phyloP scores from a whole-genome alignment of 2,329 filamentous ascomycete species.

The Exophiala mesophila region DNA sequence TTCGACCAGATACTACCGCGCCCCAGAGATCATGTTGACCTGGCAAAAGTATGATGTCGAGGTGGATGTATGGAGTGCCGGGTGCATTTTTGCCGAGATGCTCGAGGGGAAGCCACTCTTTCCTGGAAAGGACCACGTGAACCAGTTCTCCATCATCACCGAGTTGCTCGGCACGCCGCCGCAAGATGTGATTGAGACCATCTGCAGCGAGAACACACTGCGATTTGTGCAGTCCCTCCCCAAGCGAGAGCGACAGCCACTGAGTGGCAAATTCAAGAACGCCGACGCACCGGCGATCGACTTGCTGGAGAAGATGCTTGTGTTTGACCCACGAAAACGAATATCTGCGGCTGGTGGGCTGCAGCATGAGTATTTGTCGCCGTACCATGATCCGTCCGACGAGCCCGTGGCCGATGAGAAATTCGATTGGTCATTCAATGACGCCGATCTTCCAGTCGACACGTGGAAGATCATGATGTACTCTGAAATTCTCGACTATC shows the following conservation, averaged over 20 bases:
- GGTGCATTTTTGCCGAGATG: constrained; percentile 99
- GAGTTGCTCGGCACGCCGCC: constrained; percentile 93
- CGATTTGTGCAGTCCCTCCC: constrained; percentile 96
- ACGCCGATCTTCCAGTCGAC: constrained; percentile 92
- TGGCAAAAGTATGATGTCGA: constrained; percentile 99
- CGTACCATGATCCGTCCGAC: constrained; percentile 95
- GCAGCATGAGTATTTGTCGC: constrained; percentile 85
- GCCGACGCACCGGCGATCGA: constrained; percentile 90
- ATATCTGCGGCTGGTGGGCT: constrained; percentile 82
- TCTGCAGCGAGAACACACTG: constrained; percentile 96
- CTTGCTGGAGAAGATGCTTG: constrained; percentile 91
- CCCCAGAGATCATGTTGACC: constrained; percentile 98
- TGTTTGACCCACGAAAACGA: constrained; percentile 96
- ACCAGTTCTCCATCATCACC: constrained; percentile 99
- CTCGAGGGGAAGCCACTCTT: constrained; percentile 96
- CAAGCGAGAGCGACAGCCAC: constrained; percentile 83
- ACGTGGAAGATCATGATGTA: constrained; percentile 99
- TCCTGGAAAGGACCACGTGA: constrained; percentile 98
- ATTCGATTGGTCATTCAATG: constrained; percentile 99
- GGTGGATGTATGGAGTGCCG: constrained; percentile 98
- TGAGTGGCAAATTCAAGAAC: constrained; percentile 89
- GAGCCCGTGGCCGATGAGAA: constrained; percentile 95
- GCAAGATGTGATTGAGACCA: constrained; percentile 97
- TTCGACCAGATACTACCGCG: constrained; percentile 96
- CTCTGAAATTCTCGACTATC: constrained; percentile 97